These are phyloP conservation scores for Climacium dendroides DNA, from an alignment of 225 moss, liverwort and hornwort genomes.

Conservation along the genomic window DNA sequence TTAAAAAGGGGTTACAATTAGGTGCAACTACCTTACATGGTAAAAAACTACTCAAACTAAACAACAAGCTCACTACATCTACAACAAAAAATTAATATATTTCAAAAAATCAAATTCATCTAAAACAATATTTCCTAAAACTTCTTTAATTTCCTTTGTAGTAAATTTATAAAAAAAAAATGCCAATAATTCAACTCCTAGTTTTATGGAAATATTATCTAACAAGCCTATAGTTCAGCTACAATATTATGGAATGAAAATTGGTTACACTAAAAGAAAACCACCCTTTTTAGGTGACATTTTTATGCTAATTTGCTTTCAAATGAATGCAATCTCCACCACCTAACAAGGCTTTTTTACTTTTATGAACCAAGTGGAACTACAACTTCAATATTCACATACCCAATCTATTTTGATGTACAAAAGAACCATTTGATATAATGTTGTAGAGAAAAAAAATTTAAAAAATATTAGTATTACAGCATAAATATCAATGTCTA, in stretches of 20 bases:
- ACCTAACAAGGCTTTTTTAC: neutral
- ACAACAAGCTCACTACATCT: rapidly evolving
- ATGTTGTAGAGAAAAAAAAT: too few species aligned
- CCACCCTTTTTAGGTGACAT: too few species aligned
- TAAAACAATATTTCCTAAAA: too few species aligned
- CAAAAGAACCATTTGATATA: too few species aligned
- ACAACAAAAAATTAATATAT: too few species aligned
- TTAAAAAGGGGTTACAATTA: neutral
- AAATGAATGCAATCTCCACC: neutral
- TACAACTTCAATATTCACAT: neutral
- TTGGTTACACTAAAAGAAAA: neutral
- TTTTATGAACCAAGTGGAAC: neutral
- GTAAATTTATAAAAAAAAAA: neutral
- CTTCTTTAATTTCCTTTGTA: neutral
- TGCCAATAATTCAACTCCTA: too few species aligned
- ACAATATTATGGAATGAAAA: neutral
- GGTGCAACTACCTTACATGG: neutral
- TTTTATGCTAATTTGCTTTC: neutral
- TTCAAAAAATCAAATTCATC: too few species aligned
- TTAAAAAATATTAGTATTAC: neutral
- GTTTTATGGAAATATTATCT: neutral
- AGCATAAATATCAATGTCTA: neutral
- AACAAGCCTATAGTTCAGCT: neutral
- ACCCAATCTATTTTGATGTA: neutral
- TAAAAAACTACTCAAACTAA: neutral